Evolutionary conservation across 1,284 basidiomycete species (phyloP).

Genomic region (Apiotrichum montevideense): DNA sequence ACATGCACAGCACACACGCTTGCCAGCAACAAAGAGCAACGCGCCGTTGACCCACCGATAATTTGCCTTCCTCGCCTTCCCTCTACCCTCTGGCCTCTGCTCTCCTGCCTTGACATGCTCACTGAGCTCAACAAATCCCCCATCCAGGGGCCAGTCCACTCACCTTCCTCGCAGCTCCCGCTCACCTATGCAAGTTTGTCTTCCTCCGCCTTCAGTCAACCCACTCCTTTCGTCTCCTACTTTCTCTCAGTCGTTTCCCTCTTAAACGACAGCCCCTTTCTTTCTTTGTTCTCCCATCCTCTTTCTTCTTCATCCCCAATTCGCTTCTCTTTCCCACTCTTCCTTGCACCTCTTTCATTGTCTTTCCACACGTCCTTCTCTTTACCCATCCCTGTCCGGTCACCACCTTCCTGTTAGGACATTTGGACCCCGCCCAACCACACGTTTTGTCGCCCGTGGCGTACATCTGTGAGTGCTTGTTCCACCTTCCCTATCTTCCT

Average conservation of each 20-base stretch:
- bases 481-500: neutral
- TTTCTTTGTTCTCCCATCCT: neutral
- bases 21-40: neutral
- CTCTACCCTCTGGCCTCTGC: too few relatives aligned
- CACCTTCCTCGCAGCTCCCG: too few relatives aligned
- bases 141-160: too few relatives aligned
- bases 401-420: neutral
- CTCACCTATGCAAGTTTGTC: too few relatives aligned
- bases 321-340: neutral
- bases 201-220: neutral
- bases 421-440: too few relatives aligned
- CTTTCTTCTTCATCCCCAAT: neutral
- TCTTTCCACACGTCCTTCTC: neutral
- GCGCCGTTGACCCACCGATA: too few relatives aligned
- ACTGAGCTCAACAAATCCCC: too few relatives aligned
- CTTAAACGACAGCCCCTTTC: neutral
- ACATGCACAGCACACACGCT: too few relatives aligned
- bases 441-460: too few relatives aligned
- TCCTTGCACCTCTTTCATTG: neutral
- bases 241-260: neutral
- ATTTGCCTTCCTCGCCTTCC: too few relatives aligned
- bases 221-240: neutral
- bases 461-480: neutral
- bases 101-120: too few relatives aligned
- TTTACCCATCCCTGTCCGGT: too few relatives aligned